Percentiles rank a stretch among this genome's conserved stretches.
Evolutionary conservation across 805 yeast genomes (phyloP).

Genomic region (Jamesozyma lodderae): DNA sequence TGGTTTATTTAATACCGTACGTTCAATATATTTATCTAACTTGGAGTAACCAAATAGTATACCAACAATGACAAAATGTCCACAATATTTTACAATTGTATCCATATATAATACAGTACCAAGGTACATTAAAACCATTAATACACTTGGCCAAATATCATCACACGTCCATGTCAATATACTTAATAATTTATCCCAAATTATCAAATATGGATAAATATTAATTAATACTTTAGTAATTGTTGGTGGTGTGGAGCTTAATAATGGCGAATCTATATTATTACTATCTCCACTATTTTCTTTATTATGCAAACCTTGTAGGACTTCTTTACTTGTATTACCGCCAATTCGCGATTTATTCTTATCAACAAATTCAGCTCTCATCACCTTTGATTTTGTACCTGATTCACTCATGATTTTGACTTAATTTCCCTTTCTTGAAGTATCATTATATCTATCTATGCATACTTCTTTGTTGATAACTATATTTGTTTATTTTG

Average conservation of each 20-base stretch:
- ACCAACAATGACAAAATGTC: conserved; percentile 61
- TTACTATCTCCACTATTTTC: conserved; percentile 6
- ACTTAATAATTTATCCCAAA: conserved; percentile 61
- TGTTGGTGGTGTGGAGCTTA: conserved; percentile 84
- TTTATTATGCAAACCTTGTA: conserved; percentile 7
- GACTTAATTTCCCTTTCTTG: too few relatives aligned
- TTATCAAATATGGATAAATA: conserved; percentile 76
- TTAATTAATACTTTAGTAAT: conserved; percentile 74
- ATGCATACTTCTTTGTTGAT: too few relatives aligned
- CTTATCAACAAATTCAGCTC: conserved; percentile 25
- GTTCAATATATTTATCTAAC: conserved; percentile 46
- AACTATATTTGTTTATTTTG: too few relatives aligned
- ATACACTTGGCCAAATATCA: conserved; percentile 66
- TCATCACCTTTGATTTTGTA: conserved; percentile 15
- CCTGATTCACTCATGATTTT: conserved; percentile 13
- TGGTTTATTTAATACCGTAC: conserved; percentile 46
- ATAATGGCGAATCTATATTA: conserved; percentile 51
- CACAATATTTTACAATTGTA: conserved; percentile 59
- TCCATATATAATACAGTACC: conserved; percentile 66
- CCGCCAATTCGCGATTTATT: conserved; percentile 23
- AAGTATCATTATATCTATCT: too few relatives aligned
- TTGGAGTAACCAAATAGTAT: conserved; percentile 51
- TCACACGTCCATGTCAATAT: conserved; percentile 88
- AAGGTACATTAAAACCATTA: conserved; percentile 40
- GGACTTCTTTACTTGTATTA: conserved; percentile 19